Evolutionary conservation across 2,329 filamentous ascomycete genomes (phyloP).

Genomic region (Clonostachys byssicola): DNA sequence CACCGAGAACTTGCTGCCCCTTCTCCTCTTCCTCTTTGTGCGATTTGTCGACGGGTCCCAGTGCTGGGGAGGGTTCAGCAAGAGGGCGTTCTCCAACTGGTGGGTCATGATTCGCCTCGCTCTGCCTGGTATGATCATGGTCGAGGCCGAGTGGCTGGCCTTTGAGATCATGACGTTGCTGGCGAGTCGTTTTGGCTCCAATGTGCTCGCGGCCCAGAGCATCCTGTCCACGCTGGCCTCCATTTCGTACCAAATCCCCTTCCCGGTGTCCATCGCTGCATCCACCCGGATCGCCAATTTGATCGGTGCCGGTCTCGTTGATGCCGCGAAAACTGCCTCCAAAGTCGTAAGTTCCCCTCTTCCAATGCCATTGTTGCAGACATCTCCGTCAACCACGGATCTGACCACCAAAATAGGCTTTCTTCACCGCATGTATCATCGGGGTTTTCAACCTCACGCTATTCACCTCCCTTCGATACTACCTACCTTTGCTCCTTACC

Average conservation of each 20-base stretch:
- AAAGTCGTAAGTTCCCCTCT: constrained; percentile 55
- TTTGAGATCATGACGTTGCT: constrained; percentile 90
- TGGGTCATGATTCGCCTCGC: constrained; percentile 79
- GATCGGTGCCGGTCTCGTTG: constrained; percentile 79
- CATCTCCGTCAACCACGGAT: background rate
- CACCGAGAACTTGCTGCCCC: constrained; percentile 71
- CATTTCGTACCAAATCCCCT: constrained; percentile 87
- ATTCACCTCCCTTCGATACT: constrained; percentile 62
- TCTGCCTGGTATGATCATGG: constrained; percentile 87
- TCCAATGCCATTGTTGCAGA: constrained; percentile 1
- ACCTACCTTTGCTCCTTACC: constrained; percentile 78
- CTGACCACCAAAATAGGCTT: background rate
- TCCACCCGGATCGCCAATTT: constrained; percentile 89
- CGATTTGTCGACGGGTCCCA: constrained; percentile 68
- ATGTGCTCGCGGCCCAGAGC: constrained; percentile 81
- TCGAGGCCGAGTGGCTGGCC: constrained; percentile 87
- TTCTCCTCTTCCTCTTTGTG: constrained; percentile 76
- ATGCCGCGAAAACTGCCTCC: constrained; percentile 76
- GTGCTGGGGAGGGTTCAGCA: constrained; percentile 81
- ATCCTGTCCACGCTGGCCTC: constrained; percentile 74
- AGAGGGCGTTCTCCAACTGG: constrained; percentile 70
- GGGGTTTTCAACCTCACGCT: constrained; percentile 75
- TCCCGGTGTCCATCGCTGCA: constrained; percentile 83
- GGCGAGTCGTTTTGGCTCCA: constrained; percentile 73
- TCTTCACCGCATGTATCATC: constrained; percentile 59